A percentile compares a stretch with the other conserved stretches of the same genome.
Evolutionary conservation across 148 eudicot genomes (phyloP).

Genomic region (Silene conica): DNA sequence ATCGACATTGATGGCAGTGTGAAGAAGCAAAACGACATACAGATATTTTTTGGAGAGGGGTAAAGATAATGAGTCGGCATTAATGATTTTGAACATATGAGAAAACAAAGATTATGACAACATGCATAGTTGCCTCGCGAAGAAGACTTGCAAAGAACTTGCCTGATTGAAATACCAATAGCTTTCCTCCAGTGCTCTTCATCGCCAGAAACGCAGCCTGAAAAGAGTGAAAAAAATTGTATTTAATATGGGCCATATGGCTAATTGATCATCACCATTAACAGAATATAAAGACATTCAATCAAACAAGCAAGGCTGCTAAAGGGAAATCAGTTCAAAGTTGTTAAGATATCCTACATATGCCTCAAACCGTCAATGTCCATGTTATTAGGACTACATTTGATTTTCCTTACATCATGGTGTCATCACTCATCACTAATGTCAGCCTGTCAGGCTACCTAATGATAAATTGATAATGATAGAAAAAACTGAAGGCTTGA

Average conservation of each 20-base stretch:
- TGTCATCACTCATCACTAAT: background rate
- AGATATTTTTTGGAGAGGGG: background rate
- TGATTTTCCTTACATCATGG: background rate
- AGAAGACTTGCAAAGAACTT: slow-evolving; percentile 18
- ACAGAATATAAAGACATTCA: background rate
- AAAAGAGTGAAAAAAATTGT: slow-evolving; percentile 8
- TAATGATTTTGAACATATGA: background rate
- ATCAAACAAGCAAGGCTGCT: background rate
- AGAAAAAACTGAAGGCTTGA: too few species aligned
- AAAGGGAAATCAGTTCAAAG: background rate
- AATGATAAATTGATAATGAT: too few species aligned
- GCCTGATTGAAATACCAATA: slow-evolving; percentile 90
- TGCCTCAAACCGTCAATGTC: background rate
- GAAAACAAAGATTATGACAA: background rate
- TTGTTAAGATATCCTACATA: background rate
- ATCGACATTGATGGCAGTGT: background rate
- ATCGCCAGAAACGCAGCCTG: slow-evolving; percentile 95
- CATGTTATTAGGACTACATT: background rate
- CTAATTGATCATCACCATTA: background rate
- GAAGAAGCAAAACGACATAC: background rate
- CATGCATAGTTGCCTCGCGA: background rate
- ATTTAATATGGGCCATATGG: slow-evolving; percentile 4
- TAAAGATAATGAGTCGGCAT: background rate
- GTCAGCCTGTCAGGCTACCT: background rate
- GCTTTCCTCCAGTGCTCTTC: slow-evolving; percentile 93